Conservation (phyloP, 345 rosid species). For the Mercurialis annua region DNA sequence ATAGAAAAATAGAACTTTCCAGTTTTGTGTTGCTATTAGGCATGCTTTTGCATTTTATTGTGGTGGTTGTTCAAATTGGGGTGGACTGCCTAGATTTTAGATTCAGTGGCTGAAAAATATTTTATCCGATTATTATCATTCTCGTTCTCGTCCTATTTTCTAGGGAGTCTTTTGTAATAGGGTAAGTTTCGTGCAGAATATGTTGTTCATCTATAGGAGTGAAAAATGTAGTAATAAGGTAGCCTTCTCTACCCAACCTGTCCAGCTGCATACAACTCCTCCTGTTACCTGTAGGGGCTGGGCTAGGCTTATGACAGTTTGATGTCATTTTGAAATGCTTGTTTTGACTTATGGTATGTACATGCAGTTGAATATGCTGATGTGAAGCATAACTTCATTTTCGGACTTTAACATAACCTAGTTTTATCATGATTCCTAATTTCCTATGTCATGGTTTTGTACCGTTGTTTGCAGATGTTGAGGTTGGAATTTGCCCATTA, state of each 20-base stretch:
- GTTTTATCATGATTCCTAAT: background rate
- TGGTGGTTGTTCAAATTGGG: background rate
- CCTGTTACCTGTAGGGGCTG: slow-evolving; percentile 5
- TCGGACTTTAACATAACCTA: background rate
- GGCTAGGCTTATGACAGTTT: slow-evolving; percentile 8
- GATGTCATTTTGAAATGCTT: background rate
- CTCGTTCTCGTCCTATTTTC: background rate
- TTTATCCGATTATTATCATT: no score
- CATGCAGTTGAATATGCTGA: background rate
- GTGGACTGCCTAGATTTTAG: background rate
- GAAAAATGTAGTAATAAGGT: background rate
- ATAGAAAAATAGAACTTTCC: background rate
- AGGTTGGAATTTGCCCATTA: slow-evolving; percentile 88
- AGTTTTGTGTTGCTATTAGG: background rate
- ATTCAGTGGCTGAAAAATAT: background rate
- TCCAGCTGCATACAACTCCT: slow-evolving; percentile 7
- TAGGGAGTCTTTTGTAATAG: background rate
- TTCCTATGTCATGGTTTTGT: background rate
- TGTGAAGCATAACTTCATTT: background rate
- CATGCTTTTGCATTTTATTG: background rate
- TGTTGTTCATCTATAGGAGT: slow-evolving; percentile 8
- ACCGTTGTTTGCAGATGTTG: slow-evolving; percentile 45
- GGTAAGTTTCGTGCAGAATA: background rate
- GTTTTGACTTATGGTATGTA: slow-evolving; percentile 9
- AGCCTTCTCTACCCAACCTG: slow-evolving; percentile 11